Evolutionary conservation across 768 basidiomycete genomes (phyloP), one percentile per base, ranked within the genome.

Genomic region (Mycena leptocephala): DNA sequence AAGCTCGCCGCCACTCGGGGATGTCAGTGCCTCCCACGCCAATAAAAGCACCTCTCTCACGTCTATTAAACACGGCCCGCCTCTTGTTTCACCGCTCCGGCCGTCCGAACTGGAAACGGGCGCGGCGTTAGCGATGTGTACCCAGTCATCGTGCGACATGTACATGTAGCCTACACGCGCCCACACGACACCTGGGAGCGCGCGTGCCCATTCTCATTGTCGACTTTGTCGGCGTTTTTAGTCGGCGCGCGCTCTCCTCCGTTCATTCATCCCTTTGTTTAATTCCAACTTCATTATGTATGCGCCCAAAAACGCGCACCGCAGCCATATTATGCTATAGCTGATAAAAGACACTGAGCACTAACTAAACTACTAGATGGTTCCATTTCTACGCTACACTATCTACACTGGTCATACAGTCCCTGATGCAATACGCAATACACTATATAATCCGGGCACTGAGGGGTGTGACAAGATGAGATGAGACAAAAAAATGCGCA

Each of bases 351-450:
- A 70, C 68, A 70, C 20, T n/a, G n/a, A n/a, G n/a, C n/a, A n/a
- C n/a, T n/a, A n/a, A n/a, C n/a, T 59, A 62, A 53, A 58, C 35
- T 62, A 43, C 41, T 63, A 46, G 16, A 55, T 55, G 53, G 71
- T 72, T 65, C 71, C 59, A 28, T 63, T 41, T 30, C 32, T 76
- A 71, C 56, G 65, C 69, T 75, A 75, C 74, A 75, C 68, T 75
- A 70, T 70, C 67, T 75, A 75, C 74, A 66, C 26, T 68, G 70
- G 56, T 71, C 59, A 72, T 76, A 72, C 71, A 76, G 76, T 73
- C 71, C 76, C 56, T 64, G 58, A 35, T 14, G 53, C 53, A 58
- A 62, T 33, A 67, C 58, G 32, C 37, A 35, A 72, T 70, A 78
- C 58, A 58, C 72, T 72, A 70, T 32, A 61, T 22, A n/a, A 51